Conservation (phyloP, 495 filamentous ascomycete species). For the Aspergillus ellipticus region DNA sequence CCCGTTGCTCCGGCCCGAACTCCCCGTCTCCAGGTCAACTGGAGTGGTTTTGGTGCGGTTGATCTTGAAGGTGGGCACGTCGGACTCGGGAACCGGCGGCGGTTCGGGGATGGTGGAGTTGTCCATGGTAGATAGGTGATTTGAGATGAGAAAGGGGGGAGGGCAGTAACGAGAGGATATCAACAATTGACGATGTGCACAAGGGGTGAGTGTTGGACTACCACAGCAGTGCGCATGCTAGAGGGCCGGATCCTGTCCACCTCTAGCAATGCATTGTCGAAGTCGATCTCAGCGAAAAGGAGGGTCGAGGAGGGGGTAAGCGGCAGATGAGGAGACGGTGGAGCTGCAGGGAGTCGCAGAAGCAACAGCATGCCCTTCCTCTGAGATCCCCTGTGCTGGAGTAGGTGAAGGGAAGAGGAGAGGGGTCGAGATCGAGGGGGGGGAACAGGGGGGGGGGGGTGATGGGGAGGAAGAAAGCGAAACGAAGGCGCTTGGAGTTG, state of each 20-base stretch:
- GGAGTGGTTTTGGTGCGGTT: slow-evolving; percentile 32
- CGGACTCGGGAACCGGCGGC: slow-evolving; percentile 22
- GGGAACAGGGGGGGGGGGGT: background rate
- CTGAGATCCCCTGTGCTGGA: background rate
- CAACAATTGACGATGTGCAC: background rate
- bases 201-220: background rate
- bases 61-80: slow-evolving; percentile 22
- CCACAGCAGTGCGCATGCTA: background rate
- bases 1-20: slow-evolving; percentile 37
- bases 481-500: slow-evolving; percentile 1
- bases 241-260: background rate
- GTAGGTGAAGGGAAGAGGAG: background rate
- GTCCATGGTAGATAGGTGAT: slow-evolving; percentile 24
- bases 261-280: background rate
- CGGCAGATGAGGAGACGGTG: background rate
- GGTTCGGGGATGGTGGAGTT: slow-evolving; percentile 21
- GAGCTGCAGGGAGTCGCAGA: slow-evolving; percentile 1
- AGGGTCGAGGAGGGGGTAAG: background rate
- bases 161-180: background rate
- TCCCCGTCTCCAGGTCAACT: slow-evolving; percentile 33
- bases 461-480: background rate
- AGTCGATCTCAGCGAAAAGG: slow-evolving; percentile 3
- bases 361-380: slow-evolving; percentile 1
- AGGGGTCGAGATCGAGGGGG: background rate
- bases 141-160: background rate